Conservation (phyloP, 2,329 filamentous ascomycete species). For the Fusarium protoensiforme region DNA sequence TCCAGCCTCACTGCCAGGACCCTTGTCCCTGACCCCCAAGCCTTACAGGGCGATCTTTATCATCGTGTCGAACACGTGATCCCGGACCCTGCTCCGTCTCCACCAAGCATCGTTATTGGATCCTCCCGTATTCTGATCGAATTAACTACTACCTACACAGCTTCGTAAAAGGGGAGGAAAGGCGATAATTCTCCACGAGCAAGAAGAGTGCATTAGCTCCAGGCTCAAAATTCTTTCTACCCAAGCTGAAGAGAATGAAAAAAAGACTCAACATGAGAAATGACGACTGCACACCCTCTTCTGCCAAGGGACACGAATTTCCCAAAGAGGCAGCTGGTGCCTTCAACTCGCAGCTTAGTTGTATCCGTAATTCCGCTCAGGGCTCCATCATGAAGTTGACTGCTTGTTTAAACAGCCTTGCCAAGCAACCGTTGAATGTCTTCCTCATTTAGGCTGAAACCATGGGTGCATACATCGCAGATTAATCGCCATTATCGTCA, state of each 20-base stretch:
- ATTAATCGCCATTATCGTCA: constrained; percentile 7
- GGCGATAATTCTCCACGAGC: neutral
- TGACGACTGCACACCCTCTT: constrained; percentile 7
- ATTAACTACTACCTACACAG: neutral
- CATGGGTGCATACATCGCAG: constrained; percentile 3
- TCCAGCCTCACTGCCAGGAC: neutral
- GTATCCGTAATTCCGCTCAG: constrained; percentile 21
- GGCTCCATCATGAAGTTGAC: neutral
- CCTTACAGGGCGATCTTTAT: constrained; percentile 3
- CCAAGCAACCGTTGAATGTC: constrained; percentile 1
- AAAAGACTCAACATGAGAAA: constrained; percentile 9
- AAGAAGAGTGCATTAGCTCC: neutral
- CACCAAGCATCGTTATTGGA: neutral
- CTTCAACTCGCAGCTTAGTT: constrained; percentile 2
- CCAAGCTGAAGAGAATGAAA: constrained; percentile 23
- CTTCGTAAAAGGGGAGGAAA: neutral
- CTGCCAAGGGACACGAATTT: constrained; percentile 26
- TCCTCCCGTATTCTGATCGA: neutral
- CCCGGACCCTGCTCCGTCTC: neutral
- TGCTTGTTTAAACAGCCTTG: neutral
- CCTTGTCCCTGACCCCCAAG: neutral
- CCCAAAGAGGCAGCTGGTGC: constrained; percentile 20
- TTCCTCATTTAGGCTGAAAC: neutral
- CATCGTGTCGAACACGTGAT: neutral
- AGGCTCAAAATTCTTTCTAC: constrained; percentile 17